Evolutionary conservation across 192 early-diverging fungal species (phyloP).

Genomic region (Chytriomyces sp.): DNA sequence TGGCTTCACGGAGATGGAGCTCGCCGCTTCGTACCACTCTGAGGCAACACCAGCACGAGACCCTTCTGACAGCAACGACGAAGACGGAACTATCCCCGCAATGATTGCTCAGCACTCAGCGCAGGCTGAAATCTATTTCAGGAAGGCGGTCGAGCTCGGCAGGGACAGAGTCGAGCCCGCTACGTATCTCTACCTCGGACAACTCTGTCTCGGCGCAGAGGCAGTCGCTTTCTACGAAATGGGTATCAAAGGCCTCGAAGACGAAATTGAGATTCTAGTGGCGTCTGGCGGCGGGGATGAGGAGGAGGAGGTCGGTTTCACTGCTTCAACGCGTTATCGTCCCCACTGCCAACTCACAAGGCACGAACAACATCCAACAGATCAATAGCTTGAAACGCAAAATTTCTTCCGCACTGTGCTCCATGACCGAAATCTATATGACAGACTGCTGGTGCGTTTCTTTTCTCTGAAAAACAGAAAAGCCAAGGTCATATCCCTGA

Average conservation of each 20-base stretch:
- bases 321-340: neutral
- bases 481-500: neutral
- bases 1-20: constrained; percentile 78
- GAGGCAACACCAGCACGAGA: neutral
- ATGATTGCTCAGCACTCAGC: constrained; percentile 6
- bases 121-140: constrained; percentile 53
- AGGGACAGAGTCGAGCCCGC: constrained; percentile 66
- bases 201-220: constrained; percentile 45
- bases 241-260: constrained; percentile 44
- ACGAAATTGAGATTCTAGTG: constrained; percentile 28
- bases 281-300: neutral
- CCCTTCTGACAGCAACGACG: constrained; percentile 46
- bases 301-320: too few relatives aligned
- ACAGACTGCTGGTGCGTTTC: constrained; percentile 89
- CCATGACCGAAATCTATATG: constrained; percentile 96
- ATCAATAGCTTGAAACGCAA: constrained; percentile 59
- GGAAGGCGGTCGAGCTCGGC: constrained; percentile 67
- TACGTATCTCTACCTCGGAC: constrained; percentile 79
- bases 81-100: constrained; percentile 43
- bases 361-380: constrained; percentile 17
- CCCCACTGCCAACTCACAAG: neutral
- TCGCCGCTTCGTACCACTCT: constrained; percentile 54
- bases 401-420: constrained; percentile 83
- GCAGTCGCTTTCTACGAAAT: constrained; percentile 43
- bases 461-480: neutral